A percentile compares a stretch with the other conserved stretches of the same genome.
Evolutionary conservation across 2,329 filamentous ascomycete genomes (phyloP).

Genomic region (Arachnopeziza araneosa): DNA sequence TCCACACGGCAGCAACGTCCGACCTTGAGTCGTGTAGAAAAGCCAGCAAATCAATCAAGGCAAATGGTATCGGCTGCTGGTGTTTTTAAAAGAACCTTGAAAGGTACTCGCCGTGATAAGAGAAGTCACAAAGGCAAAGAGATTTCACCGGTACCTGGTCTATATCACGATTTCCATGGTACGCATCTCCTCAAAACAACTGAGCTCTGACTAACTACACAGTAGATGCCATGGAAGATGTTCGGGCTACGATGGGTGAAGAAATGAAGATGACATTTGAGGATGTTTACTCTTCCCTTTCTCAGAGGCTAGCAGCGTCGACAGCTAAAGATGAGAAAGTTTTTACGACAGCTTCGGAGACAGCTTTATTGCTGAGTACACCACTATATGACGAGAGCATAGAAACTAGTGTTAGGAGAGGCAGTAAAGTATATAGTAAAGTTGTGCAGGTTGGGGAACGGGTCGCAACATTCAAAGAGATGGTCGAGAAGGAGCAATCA

Average conservation of each 20-base stretch:
- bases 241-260: background rate
- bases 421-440: conserved; percentile 13
- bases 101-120: background rate
- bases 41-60: background rate
- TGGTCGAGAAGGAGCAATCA: conserved; percentile 14
- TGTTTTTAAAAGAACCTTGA: background rate
- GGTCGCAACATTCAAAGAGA: conserved; percentile 14
- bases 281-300: conserved; percentile 10
- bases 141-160: background rate
- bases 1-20: background rate
- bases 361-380: conserved; percentile 5
- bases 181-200: background rate
- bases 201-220: background rate
- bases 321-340: conserved; percentile 12
- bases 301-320: conserved; percentile 3
- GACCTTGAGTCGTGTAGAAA: background rate
- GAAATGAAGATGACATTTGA: conserved; percentile 11
- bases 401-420: conserved; percentile 11
- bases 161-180: background rate
- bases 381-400: conserved; percentile 21
- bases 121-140: background rate
- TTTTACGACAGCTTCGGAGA: conserved; percentile 7
- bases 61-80: background rate
- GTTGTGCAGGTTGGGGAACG: conserved; percentile 22
- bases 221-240: background rate